A percentile compares a stretch with the other conserved stretches of the same genome.
Conservation (phyloP, 129 eudicot species). For the Scalesia atractyloides region DNA sequence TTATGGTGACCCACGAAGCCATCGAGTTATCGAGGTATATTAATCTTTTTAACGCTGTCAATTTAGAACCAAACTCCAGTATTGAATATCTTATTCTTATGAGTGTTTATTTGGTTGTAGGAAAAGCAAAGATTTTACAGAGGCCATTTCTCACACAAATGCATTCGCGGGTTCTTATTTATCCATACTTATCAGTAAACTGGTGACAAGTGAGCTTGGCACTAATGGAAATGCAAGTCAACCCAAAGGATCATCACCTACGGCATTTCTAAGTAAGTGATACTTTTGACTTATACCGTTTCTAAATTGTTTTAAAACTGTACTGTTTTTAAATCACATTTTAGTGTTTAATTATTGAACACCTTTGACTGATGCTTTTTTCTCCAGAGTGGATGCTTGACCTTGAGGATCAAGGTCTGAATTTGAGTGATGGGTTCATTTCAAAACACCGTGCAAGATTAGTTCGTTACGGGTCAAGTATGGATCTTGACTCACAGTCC, state of each 20-base stretch:
- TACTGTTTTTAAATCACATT: background rate
- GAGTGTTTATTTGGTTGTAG: constrained; percentile 39
- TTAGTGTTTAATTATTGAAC: background rate
- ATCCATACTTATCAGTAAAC: constrained; percentile 44
- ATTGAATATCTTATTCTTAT: background rate
- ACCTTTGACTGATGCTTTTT: background rate
- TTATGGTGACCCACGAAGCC: constrained; percentile 70
- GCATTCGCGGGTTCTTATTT: constrained; percentile 65
- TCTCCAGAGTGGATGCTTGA: constrained; percentile 68
- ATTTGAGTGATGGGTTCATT: constrained; percentile 47
- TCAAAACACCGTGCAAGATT: constrained; percentile 46
- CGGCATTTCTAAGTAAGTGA: constrained; percentile 62
- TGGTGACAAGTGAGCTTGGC: constrained; percentile 54
- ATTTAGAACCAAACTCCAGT: background rate
- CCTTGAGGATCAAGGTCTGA: constrained; percentile 61
- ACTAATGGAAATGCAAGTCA: constrained; percentile 38
- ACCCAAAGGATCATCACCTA: constrained; percentile 67
- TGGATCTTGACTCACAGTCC: constrained; percentile 36
- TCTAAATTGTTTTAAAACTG: background rate
- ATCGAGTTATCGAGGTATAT: constrained; percentile 57
- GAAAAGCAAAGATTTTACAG: constrained; percentile 49
- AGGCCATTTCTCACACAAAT: constrained; percentile 54
- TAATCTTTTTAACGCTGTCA: background rate
- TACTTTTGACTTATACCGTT: background rate
- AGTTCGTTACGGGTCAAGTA: constrained; percentile 29